These are phyloP conservation scores for Xylaria digitata DNA, from an alignment of 2,329 filamentous ascomycete genomes.

Conservation along the genomic window DNA sequence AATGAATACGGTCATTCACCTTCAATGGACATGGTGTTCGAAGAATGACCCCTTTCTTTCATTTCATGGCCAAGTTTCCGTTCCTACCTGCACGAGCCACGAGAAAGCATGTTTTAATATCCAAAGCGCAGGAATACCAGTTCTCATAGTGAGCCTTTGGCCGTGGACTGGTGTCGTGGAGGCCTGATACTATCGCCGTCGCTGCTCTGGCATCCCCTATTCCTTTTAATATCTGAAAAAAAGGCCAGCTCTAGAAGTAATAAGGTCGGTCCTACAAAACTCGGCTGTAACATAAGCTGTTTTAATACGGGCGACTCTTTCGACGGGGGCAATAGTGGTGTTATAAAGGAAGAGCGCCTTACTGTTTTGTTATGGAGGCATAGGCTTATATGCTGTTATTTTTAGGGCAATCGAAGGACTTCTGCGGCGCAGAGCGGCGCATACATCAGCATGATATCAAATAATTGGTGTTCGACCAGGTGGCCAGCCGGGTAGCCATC, in stretches of 20 bases:
- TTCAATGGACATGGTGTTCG: neutral
- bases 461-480: neutral
- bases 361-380: slow-evolving; percentile 4
- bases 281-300: neutral
- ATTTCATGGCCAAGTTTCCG: neutral
- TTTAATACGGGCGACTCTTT: neutral
- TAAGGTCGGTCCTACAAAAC: neutral
- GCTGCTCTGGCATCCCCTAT: neutral
- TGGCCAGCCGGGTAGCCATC: slow-evolving; percentile 20
- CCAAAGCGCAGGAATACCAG: neutral
- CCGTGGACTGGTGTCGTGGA: neutral
- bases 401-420: slow-evolving; percentile 24
- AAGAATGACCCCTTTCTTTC: neutral
- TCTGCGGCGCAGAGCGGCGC: slow-evolving; percentile 12
- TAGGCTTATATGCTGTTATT: slow-evolving; percentile 24
- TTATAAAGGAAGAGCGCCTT: slow-evolving; percentile 10
- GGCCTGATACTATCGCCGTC: neutral
- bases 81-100: neutral
- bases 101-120: neutral
- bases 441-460: slow-evolving; percentile 14
- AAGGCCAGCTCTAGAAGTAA: neutral
- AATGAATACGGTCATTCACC: neutral
- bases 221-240: neutral
- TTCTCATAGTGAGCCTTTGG: neutral
- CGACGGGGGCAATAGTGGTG: neutral